Percentiles rank a stretch among this genome's conserved stretches.
phyloP scores from a whole-genome alignment of 331 rosid species.

The Dryas integrifolia region DNA sequence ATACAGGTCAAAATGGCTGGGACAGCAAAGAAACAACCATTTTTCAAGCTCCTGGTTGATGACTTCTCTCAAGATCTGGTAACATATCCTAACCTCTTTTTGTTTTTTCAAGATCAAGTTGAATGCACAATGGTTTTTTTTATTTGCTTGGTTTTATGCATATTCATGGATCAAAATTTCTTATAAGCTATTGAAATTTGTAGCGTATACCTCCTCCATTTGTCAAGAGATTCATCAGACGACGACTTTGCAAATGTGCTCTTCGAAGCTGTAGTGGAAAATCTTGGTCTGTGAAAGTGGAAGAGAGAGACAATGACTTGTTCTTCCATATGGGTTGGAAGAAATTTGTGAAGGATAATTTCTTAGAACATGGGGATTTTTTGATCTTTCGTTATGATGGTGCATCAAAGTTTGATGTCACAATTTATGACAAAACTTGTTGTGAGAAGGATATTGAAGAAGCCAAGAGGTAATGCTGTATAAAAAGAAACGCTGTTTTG shows the following conservation, averaged over 20 bases:
- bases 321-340: constrained; percentile 9
- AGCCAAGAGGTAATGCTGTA: neutral
- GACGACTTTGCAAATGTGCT: neutral
- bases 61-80: neutral
- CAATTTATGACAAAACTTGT: constrained; percentile 1
- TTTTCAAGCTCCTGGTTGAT: neutral
- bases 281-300: neutral
- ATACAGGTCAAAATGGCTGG: neutral
- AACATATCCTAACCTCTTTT: neutral
- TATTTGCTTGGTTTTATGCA: too few species aligned
- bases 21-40: neutral
- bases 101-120: too few species aligned
- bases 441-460: neutral
- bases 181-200: neutral
- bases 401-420: constrained; percentile 1
- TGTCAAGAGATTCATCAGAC: constrained; percentile 5
- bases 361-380: neutral
- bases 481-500: too few species aligned
- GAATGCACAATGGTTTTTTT: too few species aligned
- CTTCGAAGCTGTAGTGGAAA: constrained; percentile 4
- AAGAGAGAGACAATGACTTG: neutral
- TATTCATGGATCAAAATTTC: neutral
- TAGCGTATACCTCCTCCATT: constrained; percentile 11
- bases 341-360: constrained; percentile 6
- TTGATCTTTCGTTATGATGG: constrained; percentile 3